Evolutionary conservation across 2,329 filamentous ascomycete species (phyloP).

Genomic region (Cladophialophora chaetospira): DNA sequence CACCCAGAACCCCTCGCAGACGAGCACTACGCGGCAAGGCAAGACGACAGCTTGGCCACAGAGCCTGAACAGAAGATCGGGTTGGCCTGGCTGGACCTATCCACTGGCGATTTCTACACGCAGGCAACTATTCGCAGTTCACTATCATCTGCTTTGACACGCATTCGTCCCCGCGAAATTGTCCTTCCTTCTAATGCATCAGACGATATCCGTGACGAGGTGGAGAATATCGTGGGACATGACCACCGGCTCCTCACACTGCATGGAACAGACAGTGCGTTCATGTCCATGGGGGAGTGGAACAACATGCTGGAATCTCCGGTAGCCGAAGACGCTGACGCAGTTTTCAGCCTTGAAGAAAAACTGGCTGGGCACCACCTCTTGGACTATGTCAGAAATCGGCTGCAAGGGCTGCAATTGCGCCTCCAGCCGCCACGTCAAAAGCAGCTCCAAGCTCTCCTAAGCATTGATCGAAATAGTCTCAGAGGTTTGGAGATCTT

Average conservation of each 20-base stretch:
- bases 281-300: constrained; percentile 66
- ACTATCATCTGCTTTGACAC: constrained; percentile 77
- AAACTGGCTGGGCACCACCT: constrained; percentile 75
- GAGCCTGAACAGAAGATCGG: constrained; percentile 59
- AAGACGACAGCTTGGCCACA: constrained; percentile 30
- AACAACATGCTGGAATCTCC: constrained; percentile 73
- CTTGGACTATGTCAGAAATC: constrained; percentile 80
- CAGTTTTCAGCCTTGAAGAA: constrained; percentile 68
- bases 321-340: constrained; percentile 56
- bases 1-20: constrained; percentile 46
- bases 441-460: constrained; percentile 72
- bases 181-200: constrained; percentile 70
- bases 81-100: constrained; percentile 90
- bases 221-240: constrained; percentile 70
- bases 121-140: constrained; percentile 71
- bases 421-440: constrained; percentile 81
- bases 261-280: constrained; percentile 52
- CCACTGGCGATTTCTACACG: constrained; percentile 91
- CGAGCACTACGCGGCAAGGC: constrained; percentile 34
- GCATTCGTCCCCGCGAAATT: constrained; percentile 82
- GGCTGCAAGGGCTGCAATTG: constrained; percentile 74
- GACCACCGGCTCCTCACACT: constrained; percentile 78
- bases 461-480: constrained; percentile 91
- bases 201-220: constrained; percentile 58
- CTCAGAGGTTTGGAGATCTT: constrained; percentile 87